Evolutionary conservation across 345 rosid genomes (phyloP), one percentile per base, ranked within the genome.

Genomic region (Excoecaria agallocha): DNA sequence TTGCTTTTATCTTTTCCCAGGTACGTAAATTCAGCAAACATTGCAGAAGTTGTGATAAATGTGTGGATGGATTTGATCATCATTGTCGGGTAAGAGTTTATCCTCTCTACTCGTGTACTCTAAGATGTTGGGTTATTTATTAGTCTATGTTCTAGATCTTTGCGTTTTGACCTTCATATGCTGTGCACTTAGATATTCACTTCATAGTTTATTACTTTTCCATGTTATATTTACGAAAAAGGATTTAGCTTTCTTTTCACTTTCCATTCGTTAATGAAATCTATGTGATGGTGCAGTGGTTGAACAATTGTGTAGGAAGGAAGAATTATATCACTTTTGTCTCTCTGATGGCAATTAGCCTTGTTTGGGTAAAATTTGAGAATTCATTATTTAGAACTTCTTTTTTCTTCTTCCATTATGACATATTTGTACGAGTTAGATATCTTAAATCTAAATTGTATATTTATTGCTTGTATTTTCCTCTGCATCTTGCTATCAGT

Each of bases 1-100:
- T 38, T 30, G 56, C 69, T 55, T 37, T 50, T 25, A 25, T 35
- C 73, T 51, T 75, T 62, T 70, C 55, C 22, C 62, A 92, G 98
- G 98, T 94, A 63, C 86, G 89, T 43, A 89, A 89, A 81, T 89
- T 91, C 74, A 94, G 98, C 90, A 94, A 92, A 85, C 97, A 94
- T 81, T 94, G 98, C 83, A 82, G 98, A 85, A 92, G 93, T 75
- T 94, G 98, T 73, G 89, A 87, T 82, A 94, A 94, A 76, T 94
- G 98, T 63, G 91, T 94, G 58, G 97, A 92, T 85, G 97, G 95
- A 80, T 92, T 94, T 86, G 98, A 94, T 84, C 98, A 94, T 80
- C 97, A 94, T 82, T 94, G 98, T 73, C 90, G 95, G 79, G 97
- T 94, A 81, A 84, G 93, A 75, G 22, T 61, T 65, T 46, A 51